Evolutionary conservation across 2,329 filamentous ascomycete genomes (phyloP), one percentile per base, ranked within the genome.

Genomic region (Xylaria polymorpha): DNA sequence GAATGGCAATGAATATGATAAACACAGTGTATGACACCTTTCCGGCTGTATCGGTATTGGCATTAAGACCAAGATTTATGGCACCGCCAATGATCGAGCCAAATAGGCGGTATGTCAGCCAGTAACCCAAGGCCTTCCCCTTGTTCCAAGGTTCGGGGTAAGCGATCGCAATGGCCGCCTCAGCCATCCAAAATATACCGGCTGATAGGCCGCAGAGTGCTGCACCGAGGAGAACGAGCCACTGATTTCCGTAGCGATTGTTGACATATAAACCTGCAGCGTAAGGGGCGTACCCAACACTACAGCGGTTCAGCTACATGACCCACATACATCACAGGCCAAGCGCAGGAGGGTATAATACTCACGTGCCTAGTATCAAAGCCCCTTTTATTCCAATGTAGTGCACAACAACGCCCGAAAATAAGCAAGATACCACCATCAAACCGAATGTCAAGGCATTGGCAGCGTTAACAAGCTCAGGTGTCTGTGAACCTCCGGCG

Each of bases 161-260:
- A 0, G 88, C 85, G 22, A 93, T 86, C 0, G 91, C 91, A 66
- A 94, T 92, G 0, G 91, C 91, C 0, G 90, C 90, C 79, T 94
- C 91, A 0, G 91, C 88, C 83, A 90, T 90, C 91, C 91, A 94
- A 79, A 93, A 93, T 0, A 93, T 83, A 0, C 91, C 91, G 0
- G 91, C 91, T 0, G 88, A 90, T 39, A 92, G 84, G 20, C 91
- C 91, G 71, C 91, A 93, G 0, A 91, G 81, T 0, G 90, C 90
- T 0, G 90, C 90, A 0, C 91, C 91, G 9, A 93, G 79, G 0
- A 93, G 83, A 0, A 90, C 85, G 10, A 93, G 84, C 91, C 91
- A 94, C 71, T 90, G 86, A 0, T 81, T 88, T 1, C 89, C 90
- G 74, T 86, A 93, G 0, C 91, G 85, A 75, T 92, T 93, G 79